Evolutionary conservation across 768 basidiomycete genomes (phyloP), one percentile per base, ranked within the genome.

Genomic region (Phanerodontia chrysosporium): DNA sequence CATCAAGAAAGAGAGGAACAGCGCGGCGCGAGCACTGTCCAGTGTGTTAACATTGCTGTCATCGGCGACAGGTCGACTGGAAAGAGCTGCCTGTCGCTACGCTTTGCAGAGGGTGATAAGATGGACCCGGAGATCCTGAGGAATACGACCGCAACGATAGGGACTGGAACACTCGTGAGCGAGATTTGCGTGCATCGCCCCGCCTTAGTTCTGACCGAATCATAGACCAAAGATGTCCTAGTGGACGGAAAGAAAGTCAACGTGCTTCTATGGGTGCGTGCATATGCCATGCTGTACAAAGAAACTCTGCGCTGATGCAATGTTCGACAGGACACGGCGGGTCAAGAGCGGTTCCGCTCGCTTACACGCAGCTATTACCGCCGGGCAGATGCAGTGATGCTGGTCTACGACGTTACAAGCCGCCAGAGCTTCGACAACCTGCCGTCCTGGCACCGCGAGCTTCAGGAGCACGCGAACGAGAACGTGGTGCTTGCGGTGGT

Each of bases 71-170:
- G 90, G 10, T 90, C 89, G 3, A 95, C 98, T n/a, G 96, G 96
- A 66, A 92, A 95, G 79, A 92, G 90, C 62, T 94, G 92, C 65
- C 77, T 98, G 13, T 72, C 98, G 3, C 76, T 98, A 9, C 83
- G 96, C n/a, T 98, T 98, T 77, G 94, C 95, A 2, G 95, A 98
- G 69, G 90, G 96, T 74, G 90, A 92, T 65, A 97, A 94, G 87
- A 75, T 98, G 49, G 49, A 24, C 86, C 90, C 7, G 4, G 39
- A 42, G 18, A 18, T 42, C 16, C 39, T 42, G 10, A 42, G 18
- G 89, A 92, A 70, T 92, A 95, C 86, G 48, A 90, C 84, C 61
- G 88, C 90, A 27, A 92, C 90, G 28, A 91, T 90, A 66, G 86
- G 90, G 8, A 90, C 92, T 1, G 90, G 92, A 70, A 92, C 91